Evolutionary conservation across 2,329 filamentous ascomycete species (phyloP).

Genomic region (Penicillium oxalicum): DNA sequence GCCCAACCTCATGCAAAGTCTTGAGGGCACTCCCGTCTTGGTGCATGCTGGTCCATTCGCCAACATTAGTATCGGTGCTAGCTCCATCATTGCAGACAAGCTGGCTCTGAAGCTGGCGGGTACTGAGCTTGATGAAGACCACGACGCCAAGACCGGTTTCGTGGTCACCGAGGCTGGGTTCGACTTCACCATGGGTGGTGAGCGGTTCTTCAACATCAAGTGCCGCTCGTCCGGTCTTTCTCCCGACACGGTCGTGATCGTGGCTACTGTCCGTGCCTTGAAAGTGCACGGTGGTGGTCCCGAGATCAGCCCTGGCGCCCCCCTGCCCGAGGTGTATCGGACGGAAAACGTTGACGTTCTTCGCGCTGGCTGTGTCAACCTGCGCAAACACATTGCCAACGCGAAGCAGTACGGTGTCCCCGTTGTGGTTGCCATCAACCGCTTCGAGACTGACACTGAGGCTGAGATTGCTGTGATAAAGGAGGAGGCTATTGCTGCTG

Average conservation of each 20-base stretch:
- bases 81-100: conserved; percentile 89
- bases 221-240: conserved; percentile 88
- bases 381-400: conserved; percentile 91
- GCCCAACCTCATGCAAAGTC: conserved; percentile 96
- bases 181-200: conserved; percentile 99
- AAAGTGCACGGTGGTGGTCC: conserved; percentile 97
- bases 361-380: conserved; percentile 82
- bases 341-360: conserved; percentile 91
- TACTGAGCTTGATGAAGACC: conserved; percentile 85
- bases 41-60: conserved; percentile 97
- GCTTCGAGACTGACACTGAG: conserved; percentile 87
- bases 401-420: conserved; percentile 84
- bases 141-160: conserved; percentile 76
- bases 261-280: conserved; percentile 88
- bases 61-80: conserved; percentile 97
- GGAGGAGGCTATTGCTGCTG: conserved; percentile 85
- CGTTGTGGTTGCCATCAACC: conserved; percentile 95
- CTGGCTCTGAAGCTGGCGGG: conserved; percentile 92
- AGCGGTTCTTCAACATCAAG: conserved; percentile 99
- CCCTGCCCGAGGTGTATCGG: conserved; percentile 82
- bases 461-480: conserved; percentile 84
- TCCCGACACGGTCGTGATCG: conserved; percentile 89
- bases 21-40: conserved; percentile 95
- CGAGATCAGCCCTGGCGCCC: conserved; percentile 79
- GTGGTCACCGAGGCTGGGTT: conserved; percentile 97